phyloP scores from a whole-genome alignment of 805 yeast genomes.

The Torulaspora franciscae region DNA sequence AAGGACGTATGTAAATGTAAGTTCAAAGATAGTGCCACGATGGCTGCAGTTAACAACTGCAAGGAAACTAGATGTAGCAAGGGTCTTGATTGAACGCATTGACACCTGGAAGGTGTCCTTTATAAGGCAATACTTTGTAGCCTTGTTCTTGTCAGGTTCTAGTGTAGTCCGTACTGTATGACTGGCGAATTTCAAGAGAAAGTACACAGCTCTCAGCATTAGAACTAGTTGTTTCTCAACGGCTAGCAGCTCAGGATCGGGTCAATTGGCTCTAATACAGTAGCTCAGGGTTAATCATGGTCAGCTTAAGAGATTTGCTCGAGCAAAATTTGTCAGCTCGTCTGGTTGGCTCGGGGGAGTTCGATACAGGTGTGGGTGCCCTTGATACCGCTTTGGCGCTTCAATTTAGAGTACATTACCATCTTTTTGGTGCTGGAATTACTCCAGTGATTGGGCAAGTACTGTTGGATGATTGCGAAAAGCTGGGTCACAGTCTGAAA shows the following conservation, averaged over 20 bases:
- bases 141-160: too few species aligned
- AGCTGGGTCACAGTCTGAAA: slow-evolving; percentile 9
- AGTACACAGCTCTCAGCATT: neutral
- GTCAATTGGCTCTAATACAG: slow-evolving; percentile 2
- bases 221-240: too few species aligned
- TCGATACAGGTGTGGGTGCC: slow-evolving; percentile 18
- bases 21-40: neutral
- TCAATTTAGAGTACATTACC: slow-evolving; percentile 31
- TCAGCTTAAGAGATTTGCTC: slow-evolving; percentile 9
- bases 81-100: too few species aligned
- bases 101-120: neutral
- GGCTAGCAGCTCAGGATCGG: neutral
- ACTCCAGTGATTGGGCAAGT: slow-evolving; percentile 16
- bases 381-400: slow-evolving; percentile 26
- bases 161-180: neutral
- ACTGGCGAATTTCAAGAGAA: neutral
- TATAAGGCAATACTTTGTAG: too few species aligned
- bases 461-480: slow-evolving; percentile 19
- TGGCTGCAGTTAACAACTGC: neutral
- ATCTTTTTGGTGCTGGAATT: slow-evolving; percentile 20
- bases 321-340: slow-evolving; percentile 23
- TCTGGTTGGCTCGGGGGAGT: slow-evolving; percentile 26
- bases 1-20: neutral
- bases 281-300: neutral
- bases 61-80: neutral